Base-by-base conservation (phyloP, 2,329 filamentous ascomycete genomes). In the Fusarium sp. region DNA sequence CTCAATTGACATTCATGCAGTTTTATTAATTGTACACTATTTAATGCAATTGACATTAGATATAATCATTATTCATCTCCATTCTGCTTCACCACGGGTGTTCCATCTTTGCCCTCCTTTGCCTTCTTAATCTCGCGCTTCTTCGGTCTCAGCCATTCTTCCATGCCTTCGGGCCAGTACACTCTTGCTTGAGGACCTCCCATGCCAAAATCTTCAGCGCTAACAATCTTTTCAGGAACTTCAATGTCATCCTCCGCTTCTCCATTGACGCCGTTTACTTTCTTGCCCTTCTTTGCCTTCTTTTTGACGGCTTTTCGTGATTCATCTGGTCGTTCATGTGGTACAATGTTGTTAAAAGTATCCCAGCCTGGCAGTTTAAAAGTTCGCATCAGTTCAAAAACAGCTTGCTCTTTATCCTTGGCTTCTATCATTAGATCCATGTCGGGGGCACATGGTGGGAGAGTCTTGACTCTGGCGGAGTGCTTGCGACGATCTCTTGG, bases 391-490 rank as follows among this genome's bases (percentile, higher is more conserved):
- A 98, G 87, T 73, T 97, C 94, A 77, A 98, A 97, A 0, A 98
- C 94, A 1, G 96, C 95, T 82, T 98, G 96, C 81, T 98, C 96
- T 82, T 98, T 98, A 80, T 98, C 96, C 81, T 98, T 98, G 54
- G 96, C 96, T 84, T 98, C 96, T 69, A 98, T 98, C 96, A 98
- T 98, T n/a, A 98, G 86, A 79, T 98, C 96, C 92, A 97, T 96
- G 38, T 93, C 91, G 2, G 90, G 85, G 8, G 91, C 87, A 77
- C 96, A 98, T 0, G 96, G 95, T 2, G 96, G 96, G 2, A 98
- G 83, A 2, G 91, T 93, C 73, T 88, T 87, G 4, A 97, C 94
- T 14, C 96, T 89, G 0, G 94, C 88, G 41, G 91, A 94, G 79
- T 98, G 96, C 82, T 97, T 98, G 66, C 96, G 89, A 35, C 95